Conservation (phyloP, 2,329 filamentous ascomycete genomes). For the Penicillium concentricum region DNA sequence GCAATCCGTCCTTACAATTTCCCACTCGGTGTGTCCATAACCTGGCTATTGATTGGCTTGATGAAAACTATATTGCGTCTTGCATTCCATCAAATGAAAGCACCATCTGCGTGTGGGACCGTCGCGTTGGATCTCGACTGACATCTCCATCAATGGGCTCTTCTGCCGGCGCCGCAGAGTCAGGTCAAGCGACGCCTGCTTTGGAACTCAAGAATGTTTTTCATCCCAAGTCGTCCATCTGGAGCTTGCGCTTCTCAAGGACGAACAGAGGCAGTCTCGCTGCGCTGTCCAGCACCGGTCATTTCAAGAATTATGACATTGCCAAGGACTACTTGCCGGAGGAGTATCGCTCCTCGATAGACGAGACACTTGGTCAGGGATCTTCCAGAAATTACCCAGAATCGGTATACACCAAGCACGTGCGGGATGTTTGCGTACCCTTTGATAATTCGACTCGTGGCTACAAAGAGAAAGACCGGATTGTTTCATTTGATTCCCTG, state of each 20-base stretch:
- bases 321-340: constrained; percentile 50
- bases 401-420: constrained; percentile 46
- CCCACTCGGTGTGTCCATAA: constrained; percentile 63
- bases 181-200: constrained; percentile 48
- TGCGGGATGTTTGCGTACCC: constrained; percentile 47
- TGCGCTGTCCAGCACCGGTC: constrained; percentile 58
- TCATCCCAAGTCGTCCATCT: constrained; percentile 54
- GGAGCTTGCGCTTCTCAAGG: constrained; percentile 62
- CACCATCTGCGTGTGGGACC: constrained; percentile 63
- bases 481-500: constrained; percentile 63
- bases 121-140: constrained; percentile 48
- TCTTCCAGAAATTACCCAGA: constrained; percentile 44
- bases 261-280: constrained; percentile 58
- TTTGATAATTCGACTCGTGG: constrained; percentile 47
- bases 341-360: constrained; percentile 39
- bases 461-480: constrained; percentile 47
- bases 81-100: constrained; percentile 56
- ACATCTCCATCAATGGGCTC: constrained; percentile 36
- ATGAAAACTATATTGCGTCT: constrained; percentile 65
- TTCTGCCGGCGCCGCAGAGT: constrained; percentile 29
- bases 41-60: constrained; percentile 61
- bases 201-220: constrained; percentile 59
- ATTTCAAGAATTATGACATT: constrained; percentile 58
- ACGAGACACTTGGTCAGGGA: constrained; percentile 41
- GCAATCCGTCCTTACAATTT: constrained; percentile 47